These are phyloP conservation scores for Aspergillus fumigatus DNA, from an alignment of 2,329 filamentous ascomycete species.

Conservation along the genomic window DNA sequence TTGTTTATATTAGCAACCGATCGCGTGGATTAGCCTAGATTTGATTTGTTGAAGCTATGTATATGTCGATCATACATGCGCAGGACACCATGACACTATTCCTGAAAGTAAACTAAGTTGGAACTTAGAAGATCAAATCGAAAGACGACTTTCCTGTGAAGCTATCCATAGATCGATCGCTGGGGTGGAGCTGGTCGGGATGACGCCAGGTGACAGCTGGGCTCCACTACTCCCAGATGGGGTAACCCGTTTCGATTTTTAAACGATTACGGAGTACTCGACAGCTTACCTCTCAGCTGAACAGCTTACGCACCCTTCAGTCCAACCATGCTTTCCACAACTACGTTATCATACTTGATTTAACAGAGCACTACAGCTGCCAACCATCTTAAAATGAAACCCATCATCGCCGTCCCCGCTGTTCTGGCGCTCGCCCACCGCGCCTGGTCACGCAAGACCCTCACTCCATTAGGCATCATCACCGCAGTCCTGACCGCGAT, in stretches of 20 bases:
- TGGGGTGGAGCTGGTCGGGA: neutral
- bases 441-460: slow-evolving; percentile 66
- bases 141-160: neutral
- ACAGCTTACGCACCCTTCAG: neutral
- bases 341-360: neutral
- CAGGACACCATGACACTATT: neutral
- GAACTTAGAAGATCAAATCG: neutral
- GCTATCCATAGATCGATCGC: neutral
- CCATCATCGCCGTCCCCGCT: slow-evolving; percentile 39
- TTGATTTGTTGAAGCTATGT: neutral
- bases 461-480: slow-evolving; percentile 72
- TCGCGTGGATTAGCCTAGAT: neutral
- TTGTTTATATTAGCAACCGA: neutral
- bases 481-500: slow-evolving; percentile 68
- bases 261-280: too few relatives aligned
- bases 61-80: neutral
- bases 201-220: neutral
- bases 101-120: neutral
- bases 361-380: neutral
- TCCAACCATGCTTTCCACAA: neutral
- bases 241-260: too few relatives aligned
- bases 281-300: neutral
- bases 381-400: slow-evolving; percentile 33
- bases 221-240: neutral
- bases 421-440: slow-evolving; percentile 61